These are phyloP conservation scores for Arabis alpina DNA, from an alignment of 345 rosid genomes.

Conservation along the genomic window DNA sequence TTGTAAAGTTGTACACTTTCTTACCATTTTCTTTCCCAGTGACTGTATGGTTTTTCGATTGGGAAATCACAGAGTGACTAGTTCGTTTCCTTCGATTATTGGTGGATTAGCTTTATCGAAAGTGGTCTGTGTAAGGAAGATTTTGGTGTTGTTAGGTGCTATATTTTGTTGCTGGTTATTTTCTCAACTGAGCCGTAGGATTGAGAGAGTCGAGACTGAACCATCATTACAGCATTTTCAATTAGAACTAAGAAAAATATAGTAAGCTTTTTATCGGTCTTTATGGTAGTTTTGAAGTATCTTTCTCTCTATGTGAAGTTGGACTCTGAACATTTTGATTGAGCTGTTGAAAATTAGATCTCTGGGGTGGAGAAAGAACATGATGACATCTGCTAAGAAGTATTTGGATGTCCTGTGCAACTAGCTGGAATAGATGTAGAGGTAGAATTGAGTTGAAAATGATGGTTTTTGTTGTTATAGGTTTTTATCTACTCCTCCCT, in stretches of 20 bases:
- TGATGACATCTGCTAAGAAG: conserved; percentile 2
- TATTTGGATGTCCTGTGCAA: neutral
- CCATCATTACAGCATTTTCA: neutral
- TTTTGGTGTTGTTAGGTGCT: neutral
- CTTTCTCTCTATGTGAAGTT: neutral
- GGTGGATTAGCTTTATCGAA: neutral
- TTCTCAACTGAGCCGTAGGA: neutral
- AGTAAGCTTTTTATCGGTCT: neutral
- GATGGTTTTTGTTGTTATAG: conserved; percentile 1
- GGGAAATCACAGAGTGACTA: neutral
- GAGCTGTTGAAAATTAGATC: neutral
- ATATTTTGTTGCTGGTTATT: neutral
- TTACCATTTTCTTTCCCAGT: neutral
- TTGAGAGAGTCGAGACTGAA: neutral
- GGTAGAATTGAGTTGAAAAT: neutral
- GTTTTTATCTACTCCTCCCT: neutral
- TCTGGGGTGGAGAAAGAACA: conserved; percentile 14
- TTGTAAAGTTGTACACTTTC: conserved; percentile 5
- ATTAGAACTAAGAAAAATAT: neutral
- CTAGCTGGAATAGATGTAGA: conserved; percentile 4
- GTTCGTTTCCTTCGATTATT: conserved; percentile 1
- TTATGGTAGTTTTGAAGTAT: neutral
- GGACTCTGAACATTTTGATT: conserved; percentile 5
- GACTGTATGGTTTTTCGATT: neutral
- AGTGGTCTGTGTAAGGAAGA: neutral